phyloP scores from a whole-genome alignment of 208 protist genomes.

The Zelonia costaricensis region DNA sequence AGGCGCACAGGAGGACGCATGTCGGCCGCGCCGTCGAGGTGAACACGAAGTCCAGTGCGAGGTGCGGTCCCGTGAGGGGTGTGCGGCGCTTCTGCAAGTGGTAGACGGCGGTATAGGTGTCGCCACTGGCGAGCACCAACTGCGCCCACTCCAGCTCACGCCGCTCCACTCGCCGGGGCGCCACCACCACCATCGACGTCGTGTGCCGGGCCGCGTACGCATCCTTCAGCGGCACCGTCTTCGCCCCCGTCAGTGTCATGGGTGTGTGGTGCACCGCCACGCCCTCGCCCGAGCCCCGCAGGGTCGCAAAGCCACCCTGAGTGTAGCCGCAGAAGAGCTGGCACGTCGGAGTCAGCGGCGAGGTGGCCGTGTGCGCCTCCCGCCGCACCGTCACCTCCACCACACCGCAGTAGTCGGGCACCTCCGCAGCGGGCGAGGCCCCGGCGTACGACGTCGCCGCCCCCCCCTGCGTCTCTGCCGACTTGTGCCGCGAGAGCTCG shows the following conservation, averaged over 20 bases:
- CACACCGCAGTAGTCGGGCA: constrained; percentile 18
- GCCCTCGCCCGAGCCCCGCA: constrained; percentile 4
- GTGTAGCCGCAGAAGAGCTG: constrained; percentile 28
- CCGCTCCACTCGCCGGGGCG: constrained; percentile 6
- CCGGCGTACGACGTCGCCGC: neutral
- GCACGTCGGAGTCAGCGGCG: constrained; percentile 36
- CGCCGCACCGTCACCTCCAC: constrained; percentile 20
- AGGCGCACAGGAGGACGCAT: constrained; percentile 24
- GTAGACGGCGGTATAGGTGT: constrained; percentile 19
- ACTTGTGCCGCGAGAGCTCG: constrained; percentile 29
- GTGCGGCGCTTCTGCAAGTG: constrained; percentile 18
- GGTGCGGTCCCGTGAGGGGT: constrained; percentile 6
- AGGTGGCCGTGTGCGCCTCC: constrained; percentile 34
- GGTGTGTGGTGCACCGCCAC: constrained; percentile 19
- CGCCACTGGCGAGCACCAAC: constrained; percentile 15
- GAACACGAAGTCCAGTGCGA: constrained; percentile 26
- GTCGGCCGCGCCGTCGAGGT: constrained; percentile 18
- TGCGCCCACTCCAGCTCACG: constrained; percentile 18
- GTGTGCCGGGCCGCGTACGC: constrained; percentile 1
- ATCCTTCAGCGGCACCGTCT: constrained; percentile 13
- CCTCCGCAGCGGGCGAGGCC: neutral
- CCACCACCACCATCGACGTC: constrained; percentile 5
- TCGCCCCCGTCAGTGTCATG: constrained; percentile 8
- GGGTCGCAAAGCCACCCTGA: constrained; percentile 35
- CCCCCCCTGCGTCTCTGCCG: neutral